Conservation (phyloP, 306 rosid species). For the Trifolium dubium region DNA sequence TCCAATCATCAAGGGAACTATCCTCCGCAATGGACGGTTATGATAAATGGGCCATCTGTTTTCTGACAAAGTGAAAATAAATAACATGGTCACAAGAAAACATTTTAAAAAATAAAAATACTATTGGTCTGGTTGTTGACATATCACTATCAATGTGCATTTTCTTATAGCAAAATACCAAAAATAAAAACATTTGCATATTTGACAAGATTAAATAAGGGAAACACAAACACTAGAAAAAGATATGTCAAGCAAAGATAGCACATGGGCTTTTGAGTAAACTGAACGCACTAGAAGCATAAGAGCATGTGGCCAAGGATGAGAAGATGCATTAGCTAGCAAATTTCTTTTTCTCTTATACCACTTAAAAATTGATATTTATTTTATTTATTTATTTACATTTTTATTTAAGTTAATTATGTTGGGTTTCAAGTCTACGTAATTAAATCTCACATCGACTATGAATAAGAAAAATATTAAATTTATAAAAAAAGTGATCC, state of each 20-base stretch:
- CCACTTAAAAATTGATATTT: slow-evolving; percentile 10
- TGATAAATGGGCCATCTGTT: slow-evolving; percentile 50
- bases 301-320: slow-evolving; percentile 60
- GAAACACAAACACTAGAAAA: slow-evolving; percentile 11
- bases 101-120: slow-evolving; percentile 33
- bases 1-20: slow-evolving; percentile 29
- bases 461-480: too few species aligned
- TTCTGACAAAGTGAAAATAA: slow-evolving; percentile 21
- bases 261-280: slow-evolving; percentile 79
- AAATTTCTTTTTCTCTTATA: background rate
- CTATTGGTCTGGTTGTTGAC: slow-evolving; percentile 70
- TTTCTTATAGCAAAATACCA: slow-evolving; percentile 50
- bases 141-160: slow-evolving; percentile 76
- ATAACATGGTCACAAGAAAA: slow-evolving; percentile 48
- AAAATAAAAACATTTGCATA: slow-evolving; percentile 41
- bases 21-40: slow-evolving; percentile 56
- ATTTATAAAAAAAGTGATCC: too few species aligned
- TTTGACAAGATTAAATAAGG: slow-evolving; percentile 21
- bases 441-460: too few species aligned
- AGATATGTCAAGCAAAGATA: slow-evolving; percentile 52
- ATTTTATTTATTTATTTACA: background rate
- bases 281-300: slow-evolving; percentile 65
- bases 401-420: too few species aligned
- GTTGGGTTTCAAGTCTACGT: too few species aligned
- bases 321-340: slow-evolving; percentile 54